Conservation (phyloP, 108 stramenopile genomes). For the Stephanodiscus minutulus region DNA sequence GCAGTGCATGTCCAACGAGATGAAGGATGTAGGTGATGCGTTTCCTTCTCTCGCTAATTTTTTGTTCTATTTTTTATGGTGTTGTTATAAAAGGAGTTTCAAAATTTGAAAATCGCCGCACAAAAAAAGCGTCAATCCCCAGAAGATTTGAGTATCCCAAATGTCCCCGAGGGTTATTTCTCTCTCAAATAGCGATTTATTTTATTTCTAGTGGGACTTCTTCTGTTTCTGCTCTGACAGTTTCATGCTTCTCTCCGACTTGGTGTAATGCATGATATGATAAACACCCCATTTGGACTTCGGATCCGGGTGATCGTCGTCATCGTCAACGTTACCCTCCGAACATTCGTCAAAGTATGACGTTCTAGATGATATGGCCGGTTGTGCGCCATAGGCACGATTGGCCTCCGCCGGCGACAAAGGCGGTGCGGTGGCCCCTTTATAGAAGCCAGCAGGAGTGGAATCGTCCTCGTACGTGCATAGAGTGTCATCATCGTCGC, state of each 20-base stretch:
- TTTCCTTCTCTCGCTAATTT: too few species aligned
- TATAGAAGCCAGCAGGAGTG: conserved; percentile 20
- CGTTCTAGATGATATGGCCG: neutral
- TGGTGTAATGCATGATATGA: conserved; percentile 36
- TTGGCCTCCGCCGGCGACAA: conserved; percentile 29
- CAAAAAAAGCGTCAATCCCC: too few species aligned
- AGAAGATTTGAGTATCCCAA: too few species aligned
- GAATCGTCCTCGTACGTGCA: conserved; percentile 6
- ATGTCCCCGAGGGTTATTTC: too few species aligned
- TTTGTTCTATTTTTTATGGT: too few species aligned
- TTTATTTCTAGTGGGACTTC: conserved; percentile 13
- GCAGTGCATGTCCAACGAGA: too few species aligned
- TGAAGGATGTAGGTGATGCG: too few species aligned
- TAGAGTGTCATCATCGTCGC: conserved; percentile 14
- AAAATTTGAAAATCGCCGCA: too few species aligned
- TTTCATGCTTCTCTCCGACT: conserved; percentile 28
- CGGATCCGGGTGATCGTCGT: conserved; percentile 18
- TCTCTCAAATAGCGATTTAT: neutral
- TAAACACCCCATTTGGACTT: conserved; percentile 45
- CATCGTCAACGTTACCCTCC: conserved; percentile 10
- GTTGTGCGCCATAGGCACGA: neutral
- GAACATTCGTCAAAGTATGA: neutral
- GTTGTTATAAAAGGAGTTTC: too few species aligned
- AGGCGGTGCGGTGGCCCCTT: conserved; percentile 38
- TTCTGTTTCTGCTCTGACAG: conserved; percentile 10